Evolutionary conservation across 768 basidiomycete species (phyloP).

Genomic region (Chalciporus piperatus): DNA sequence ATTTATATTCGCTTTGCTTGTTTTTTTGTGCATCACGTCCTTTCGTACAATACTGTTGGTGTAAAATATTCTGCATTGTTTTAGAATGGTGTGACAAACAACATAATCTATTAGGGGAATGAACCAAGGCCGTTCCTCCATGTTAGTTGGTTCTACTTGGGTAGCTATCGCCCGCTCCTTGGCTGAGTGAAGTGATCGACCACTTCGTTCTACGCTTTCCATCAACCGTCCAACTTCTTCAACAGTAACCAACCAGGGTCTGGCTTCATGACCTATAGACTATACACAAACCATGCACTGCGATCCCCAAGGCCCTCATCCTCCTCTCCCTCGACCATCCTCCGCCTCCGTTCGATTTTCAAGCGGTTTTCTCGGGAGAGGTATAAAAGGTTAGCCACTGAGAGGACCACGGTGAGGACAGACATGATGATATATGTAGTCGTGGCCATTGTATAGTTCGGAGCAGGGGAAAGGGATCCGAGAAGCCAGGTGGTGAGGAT

Average conservation of each 20-base stretch:
- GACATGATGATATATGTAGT: constrained; percentile 37
- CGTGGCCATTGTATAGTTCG: constrained; percentile 50
- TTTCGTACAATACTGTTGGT: constrained; percentile 23
- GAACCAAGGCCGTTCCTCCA: not conserved
- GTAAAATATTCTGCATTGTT: constrained; percentile 28
- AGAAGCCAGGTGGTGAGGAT: constrained; percentile 63
- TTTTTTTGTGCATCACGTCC: constrained; percentile 12
- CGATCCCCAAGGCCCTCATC: constrained; percentile 44
- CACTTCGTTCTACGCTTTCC: too few relatives aligned
- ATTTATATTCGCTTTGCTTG: constrained; percentile 16
- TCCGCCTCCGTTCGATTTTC: constrained; percentile 40
- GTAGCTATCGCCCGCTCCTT: too few relatives aligned
- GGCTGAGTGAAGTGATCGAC: too few relatives aligned
- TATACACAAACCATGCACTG: constrained; percentile 58
- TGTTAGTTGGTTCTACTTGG: too few relatives aligned
- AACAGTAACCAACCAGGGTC: too few relatives aligned
- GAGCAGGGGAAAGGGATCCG: constrained; percentile 46
- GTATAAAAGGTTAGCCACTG: constrained; percentile 40
- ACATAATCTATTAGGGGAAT: not conserved
- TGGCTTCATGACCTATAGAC: too few relatives aligned
- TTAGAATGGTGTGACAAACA: constrained; percentile 19
- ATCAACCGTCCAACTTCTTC: too few relatives aligned
- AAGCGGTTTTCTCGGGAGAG: constrained; percentile 42
- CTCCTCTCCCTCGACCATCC: constrained; percentile 36
- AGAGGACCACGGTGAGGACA: constrained; percentile 36